These are phyloP conservation scores for Themeda triandra DNA, from an alignment of 176 grass and related monocot species.

Conservation along the genomic window DNA sequence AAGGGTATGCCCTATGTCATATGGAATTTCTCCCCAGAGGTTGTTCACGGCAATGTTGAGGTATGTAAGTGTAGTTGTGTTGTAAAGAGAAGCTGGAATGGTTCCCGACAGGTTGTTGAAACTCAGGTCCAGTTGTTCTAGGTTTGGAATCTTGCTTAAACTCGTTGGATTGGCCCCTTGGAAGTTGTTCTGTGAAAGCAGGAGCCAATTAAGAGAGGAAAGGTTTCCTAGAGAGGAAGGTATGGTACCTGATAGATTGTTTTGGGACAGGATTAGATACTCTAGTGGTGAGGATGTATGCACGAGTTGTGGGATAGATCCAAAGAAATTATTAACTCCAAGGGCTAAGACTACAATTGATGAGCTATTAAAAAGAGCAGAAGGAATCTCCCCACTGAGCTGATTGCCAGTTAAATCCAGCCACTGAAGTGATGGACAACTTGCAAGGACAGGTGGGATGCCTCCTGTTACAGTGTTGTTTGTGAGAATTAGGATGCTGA, in stretches of 20 bases:
- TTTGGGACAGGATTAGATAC: not conserved
- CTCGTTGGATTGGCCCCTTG: not conserved
- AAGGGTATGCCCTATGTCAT: not conserved
- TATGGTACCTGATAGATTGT: slow-evolving; percentile 28
- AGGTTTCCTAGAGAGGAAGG: slow-evolving; percentile 35
- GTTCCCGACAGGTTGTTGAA: slow-evolving; percentile 48
- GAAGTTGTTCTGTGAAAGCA: slow-evolving; percentile 15
- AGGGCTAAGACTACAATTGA: not conserved
- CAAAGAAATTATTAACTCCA: slow-evolving; percentile 4
- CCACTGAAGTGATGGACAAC: not conserved
- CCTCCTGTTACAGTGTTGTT: slow-evolving; percentile 27
- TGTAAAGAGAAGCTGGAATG: slow-evolving; percentile 32
- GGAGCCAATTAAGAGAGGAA: slow-evolving; percentile 10
- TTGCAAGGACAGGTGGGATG: slow-evolving; percentile 10
- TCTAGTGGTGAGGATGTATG: not conserved
- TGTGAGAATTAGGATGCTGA: not conserved
- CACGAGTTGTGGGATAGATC: not conserved
- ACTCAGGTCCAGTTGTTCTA: not conserved
- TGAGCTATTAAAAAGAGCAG: not conserved
- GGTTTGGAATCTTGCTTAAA: not conserved
- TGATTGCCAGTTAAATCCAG: slow-evolving; percentile 11
- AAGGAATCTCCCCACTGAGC: slow-evolving; percentile 26
- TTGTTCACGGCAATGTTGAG: not conserved
- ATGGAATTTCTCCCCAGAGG: slow-evolving; percentile 23
- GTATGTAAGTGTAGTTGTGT: slow-evolving; percentile 21